Base-by-base conservation (phyloP, 768 basidiomycete species). In the Naganishia randhawae region DNA sequence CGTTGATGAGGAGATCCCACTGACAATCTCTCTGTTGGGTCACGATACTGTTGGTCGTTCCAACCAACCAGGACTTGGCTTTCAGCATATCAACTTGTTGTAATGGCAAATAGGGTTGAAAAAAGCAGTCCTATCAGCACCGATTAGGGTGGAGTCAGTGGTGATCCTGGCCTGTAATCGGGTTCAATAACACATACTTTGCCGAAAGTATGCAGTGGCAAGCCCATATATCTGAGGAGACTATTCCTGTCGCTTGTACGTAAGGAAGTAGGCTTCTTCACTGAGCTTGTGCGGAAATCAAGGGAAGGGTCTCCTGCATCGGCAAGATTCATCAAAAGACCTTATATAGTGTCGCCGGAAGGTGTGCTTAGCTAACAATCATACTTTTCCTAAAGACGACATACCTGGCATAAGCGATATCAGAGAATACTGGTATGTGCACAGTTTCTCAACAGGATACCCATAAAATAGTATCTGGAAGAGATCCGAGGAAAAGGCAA, bases 351-450 rank as follows among this genome's bases (percentile, higher is more conserved):
- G 64, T 7, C 22, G 31, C 16, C 35, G 41, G n/a, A 10, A 6
- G 22, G 2, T 25, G 7, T 22, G 29, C 13, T 27, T 3, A 61
- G 29, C 14, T 11, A 32, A n/a, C 13, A 33, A 16, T 39, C 25
- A 8, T 2, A 9, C n/a, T 5, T 37, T 22, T 1, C 4, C 32
- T 17, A 13, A 32, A 11, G 31, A 27, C 13, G 29, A 31, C 84
- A 53, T 61, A 91, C 91, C 90, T 11, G 95, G 95, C 69, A 98
- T 84, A 9, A 98, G 83, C 0, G 95, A 92, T 53, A 96, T 85
- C n/a, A 98, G 84, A 0, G 93, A 95, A 78, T 99, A 99, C 78
- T 99, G 96, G 76, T 92, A 97, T 29, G 93, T 97, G 81, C 95
- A 97, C 22, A 99, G 81, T 52, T 88, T 87, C 80, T 99, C 96